Conservation (phyloP, 2,329 filamentous ascomycete genomes). For the Aotearoamyces nothofagi region DNA sequence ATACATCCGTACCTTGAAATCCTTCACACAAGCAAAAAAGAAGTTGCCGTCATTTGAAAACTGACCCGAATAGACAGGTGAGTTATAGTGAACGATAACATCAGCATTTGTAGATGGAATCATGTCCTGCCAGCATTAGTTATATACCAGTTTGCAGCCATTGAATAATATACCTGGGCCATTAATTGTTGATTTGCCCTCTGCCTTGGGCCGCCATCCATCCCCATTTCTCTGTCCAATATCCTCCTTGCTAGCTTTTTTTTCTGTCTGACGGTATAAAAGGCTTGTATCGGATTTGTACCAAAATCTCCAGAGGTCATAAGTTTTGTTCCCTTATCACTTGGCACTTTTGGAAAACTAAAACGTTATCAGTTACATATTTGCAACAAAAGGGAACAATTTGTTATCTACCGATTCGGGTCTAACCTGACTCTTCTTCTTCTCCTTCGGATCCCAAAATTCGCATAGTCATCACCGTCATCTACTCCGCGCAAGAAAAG, state of each 20-base stretch:
- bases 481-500: constrained; percentile 3
- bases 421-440: constrained; percentile 28
- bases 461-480: constrained; percentile 7
- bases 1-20: constrained; percentile 93
- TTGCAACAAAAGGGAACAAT: too few species aligned
- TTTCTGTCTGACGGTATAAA: constrained; percentile 31
- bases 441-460: constrained; percentile 26
- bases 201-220: constrained; percentile 43
- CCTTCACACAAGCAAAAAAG: constrained; percentile 84
- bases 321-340: constrained; percentile 56
- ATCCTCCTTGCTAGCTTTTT: constrained; percentile 52
- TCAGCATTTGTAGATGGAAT: constrained; percentile 68
- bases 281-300: constrained; percentile 38
- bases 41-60: constrained; percentile 97
- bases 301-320: constrained; percentile 80
- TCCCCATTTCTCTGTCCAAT: constrained; percentile 67
- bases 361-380: too few species aligned
- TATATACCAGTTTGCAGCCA: background rate
- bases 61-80: constrained; percentile 84
- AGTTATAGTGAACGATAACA: constrained; percentile 74
- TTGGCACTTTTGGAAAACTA: constrained; percentile 85
- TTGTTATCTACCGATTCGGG: constrained; percentile 35
- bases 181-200: constrained; percentile 50
- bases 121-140: constrained; percentile 36
- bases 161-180: constrained; percentile 36